Base-by-base conservation (phyloP, 106 monocot species). In the Vanilla planifolia region DNA sequence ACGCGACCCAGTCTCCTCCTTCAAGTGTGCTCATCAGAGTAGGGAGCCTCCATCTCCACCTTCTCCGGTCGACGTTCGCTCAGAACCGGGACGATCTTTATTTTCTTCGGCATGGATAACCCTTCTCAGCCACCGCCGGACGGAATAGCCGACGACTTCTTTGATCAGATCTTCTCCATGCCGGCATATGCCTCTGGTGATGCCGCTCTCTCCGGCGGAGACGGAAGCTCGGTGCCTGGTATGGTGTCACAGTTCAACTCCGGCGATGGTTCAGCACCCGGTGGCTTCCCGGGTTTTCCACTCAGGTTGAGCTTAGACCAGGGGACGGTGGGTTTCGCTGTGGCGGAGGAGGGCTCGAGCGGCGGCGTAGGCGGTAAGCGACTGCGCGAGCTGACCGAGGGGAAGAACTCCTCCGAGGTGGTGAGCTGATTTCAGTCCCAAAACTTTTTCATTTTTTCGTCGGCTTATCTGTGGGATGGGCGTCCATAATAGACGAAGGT, bases 91-190 rank as follows among this genome's bases (percentile, higher is more conserved):
- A 14, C 36, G 19, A 20, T 41, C 19, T 34, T 21, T 43, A 21
- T 32, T 34, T 8, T 3, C 21, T 7, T n/a, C 28, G 47, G 28
- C 61, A 89, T 89, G 89, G 86, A 86, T 37, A 80, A 78, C 58
- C 60, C 29, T 16, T 77, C 77, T 0, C 77, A 61, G 57, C 79
- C 82, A 7, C 68, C 76, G 28, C 13, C 60, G 14, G 85, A 82
- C 28, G 77, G 76, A n/a, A 73, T 88, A 48, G 75, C 60, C 10
- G 95, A 95, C 62, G 95, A 95, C 60, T 95, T 95, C 75, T 86
- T 95, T 61, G 95, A 95, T 48, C 95, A 95, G 78, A 75, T 95
- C 55, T 86, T 95, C 60, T 75, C 83, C 17, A 73, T 82, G 67
- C 74, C 69, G 19, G 39, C 26, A 25, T 61, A 39, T 26, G 8